A percentile compares a stretch with the other conserved stretches of the same genome.
Evolutionary conservation across 192 early-diverging fungal species (phyloP).

Genomic region (Entrophospora sp.): DNA sequence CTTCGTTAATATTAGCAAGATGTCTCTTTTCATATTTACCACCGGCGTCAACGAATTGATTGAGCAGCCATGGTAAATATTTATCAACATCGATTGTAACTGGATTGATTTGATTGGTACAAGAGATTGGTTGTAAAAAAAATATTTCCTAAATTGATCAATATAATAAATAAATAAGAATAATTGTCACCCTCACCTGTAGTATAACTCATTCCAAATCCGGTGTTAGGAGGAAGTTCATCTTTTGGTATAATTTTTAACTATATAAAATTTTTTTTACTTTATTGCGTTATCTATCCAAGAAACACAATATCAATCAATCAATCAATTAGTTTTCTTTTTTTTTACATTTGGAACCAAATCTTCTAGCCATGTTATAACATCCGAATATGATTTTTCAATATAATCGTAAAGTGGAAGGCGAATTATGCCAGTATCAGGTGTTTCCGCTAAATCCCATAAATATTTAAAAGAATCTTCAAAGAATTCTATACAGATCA

Average conservation of each 20-base stretch:
- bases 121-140: background rate
- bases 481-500: constrained; percentile 28
- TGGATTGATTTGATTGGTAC: no score
- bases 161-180: background rate
- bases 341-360: constrained; percentile 41
- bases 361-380: constrained; percentile 36
- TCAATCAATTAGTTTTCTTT: no score
- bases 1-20: constrained; percentile 38
- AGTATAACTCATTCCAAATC: constrained; percentile 26
- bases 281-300: no score
- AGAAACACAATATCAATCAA: no score
- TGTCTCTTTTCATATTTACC: constrained; percentile 33
- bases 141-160: background rate
- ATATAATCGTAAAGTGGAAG: constrained; percentile 31
- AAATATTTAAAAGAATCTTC: constrained; percentile 33
- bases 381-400: constrained; percentile 12
- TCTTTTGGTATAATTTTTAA: constrained; percentile 19
- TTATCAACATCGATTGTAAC: constrained; percentile 53
- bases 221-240: constrained; percentile 1
- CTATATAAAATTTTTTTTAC: background rate
- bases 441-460: constrained; percentile 27
- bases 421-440: constrained; percentile 35
- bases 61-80: constrained; percentile 58
- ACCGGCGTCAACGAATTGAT: constrained; percentile 43
- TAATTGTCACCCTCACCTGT: constrained; percentile 32